These are phyloP conservation scores for Stachybotrys chartarum DNA, from an alignment of 2,329 filamentous ascomycete genomes.

Conservation along the genomic window DNA sequence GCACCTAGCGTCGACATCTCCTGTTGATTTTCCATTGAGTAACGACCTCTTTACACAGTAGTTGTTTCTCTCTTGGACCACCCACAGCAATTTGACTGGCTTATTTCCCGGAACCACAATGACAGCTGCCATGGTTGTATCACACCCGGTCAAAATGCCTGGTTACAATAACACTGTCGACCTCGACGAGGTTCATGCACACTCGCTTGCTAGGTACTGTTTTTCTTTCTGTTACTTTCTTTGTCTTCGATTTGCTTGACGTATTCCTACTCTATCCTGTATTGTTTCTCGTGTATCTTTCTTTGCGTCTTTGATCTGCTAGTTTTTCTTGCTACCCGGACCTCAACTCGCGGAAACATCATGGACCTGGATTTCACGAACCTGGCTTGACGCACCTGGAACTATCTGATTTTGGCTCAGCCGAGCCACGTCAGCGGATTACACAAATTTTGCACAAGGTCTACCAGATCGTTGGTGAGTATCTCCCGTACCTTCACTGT, in stretches of 20 bases:
- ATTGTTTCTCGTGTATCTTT: slow-evolving; percentile 21
- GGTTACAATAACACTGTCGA: slow-evolving; percentile 45
- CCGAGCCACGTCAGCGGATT: slow-evolving; percentile 18
- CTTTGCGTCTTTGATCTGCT: slow-evolving; percentile 9
- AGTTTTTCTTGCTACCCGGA: slow-evolving; percentile 7
- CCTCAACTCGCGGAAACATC: slow-evolving; percentile 1
- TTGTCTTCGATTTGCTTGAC: slow-evolving; percentile 15
- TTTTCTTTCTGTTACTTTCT: slow-evolving; percentile 40
- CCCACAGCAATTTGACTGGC: not conserved
- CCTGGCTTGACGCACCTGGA: slow-evolving; percentile 6
- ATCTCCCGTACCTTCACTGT: slow-evolving; percentile 19
- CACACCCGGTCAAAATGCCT: slow-evolving; percentile 44
- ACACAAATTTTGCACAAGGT: slow-evolving; percentile 15
- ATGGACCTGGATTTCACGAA: slow-evolving; percentile 8
- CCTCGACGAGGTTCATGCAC: slow-evolving; percentile 44
- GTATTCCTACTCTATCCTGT: slow-evolving; percentile 17
- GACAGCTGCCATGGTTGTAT: slow-evolving; percentile 39
- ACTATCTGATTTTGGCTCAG: slow-evolving; percentile 19
- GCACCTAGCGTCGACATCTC: not conserved
- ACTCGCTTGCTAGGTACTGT: slow-evolving; percentile 57
- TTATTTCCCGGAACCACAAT: slow-evolving; percentile 34
- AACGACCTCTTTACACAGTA: not conserved
- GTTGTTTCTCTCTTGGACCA: not conserved
- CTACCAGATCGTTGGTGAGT: slow-evolving; percentile 25
- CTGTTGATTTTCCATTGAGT: not conserved